Evolutionary conservation across 768 basidiomycete species (phyloP), one percentile per base, ranked within the genome.

Genomic region (Tephrocybe sp.): DNA sequence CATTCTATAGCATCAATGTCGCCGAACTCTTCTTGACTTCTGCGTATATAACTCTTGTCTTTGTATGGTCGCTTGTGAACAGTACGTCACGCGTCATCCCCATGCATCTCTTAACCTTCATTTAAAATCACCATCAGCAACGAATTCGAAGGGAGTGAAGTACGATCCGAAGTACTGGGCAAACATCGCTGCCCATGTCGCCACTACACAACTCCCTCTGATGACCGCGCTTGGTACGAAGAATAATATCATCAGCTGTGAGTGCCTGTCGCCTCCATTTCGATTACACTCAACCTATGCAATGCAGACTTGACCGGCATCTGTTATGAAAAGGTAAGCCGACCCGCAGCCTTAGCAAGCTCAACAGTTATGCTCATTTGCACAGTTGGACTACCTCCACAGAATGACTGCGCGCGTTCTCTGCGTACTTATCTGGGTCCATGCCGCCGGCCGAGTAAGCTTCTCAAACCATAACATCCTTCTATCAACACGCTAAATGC

Each of bases 161-260:
- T 63, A 67, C 18, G 70, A 71, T 50, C 68, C 72, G 0, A 62
- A 67, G 45, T 74, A 74, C 55, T 74, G 64, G 55, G 68, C 67
- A 24, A 73, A 79, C 51, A 67, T 74, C 23, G 68, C 74, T 1
- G 77, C 70, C 0, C 64, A 65, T 24, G 71, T 82, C 20, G 79
- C 74, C 1, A 62, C 69, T 14, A 68, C 69, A 33, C 82, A 86
- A 61, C 63, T 82, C 0, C 78, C 83, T 1, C 68, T 86, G 17
- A 68, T 85, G 59, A 72, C 76, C 14, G 82, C 75, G 2, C 73
- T 87, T 21, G 82, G 81, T 1, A 80, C 78, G 54, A 58, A 52
- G 24, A 85, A 86, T 63, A 85, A 85, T 50, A 60, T 82, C 14
- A 60, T 73, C 28, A 68, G 68, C 3, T 66, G 72, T 72, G 21